Base-by-base conservation (phyloP, 2,329 filamentous ascomycete genomes). In the Teratosphaeria zuluensis region DNA sequence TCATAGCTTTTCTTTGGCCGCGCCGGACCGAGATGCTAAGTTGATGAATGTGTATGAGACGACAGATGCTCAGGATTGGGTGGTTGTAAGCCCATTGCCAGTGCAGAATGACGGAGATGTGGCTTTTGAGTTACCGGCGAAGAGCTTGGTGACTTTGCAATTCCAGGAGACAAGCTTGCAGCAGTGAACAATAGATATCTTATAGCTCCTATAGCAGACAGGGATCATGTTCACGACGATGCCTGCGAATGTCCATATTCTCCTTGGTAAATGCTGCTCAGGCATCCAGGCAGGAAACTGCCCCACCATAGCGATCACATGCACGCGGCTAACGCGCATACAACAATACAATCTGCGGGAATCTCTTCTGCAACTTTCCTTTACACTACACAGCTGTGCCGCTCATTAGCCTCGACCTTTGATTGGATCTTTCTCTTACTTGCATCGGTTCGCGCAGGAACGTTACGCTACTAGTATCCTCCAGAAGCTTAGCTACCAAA, bases 41-140 rank as follows among this genome's bases (percentile, higher is more conserved):
- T n/a, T 62, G 55, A 14, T 16, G 12, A 54, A 53, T 8, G 48
- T 53, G 14, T 58, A 58, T 14, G 51, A 60, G 33, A 62, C 60
- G 8, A 60, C 58, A 35, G 33, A 56, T 19, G 11, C 21, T 24
- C 30, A 42, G 24, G 54, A 62, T 24, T 58, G 19, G 19, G 7
- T 31, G 28, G 24, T 30, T n/a, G 52, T 53, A 12, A 53, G 52
- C 32, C 52, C 28, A 14, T 35, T 53, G 32, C 28, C 52, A 53
- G 19, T 14, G 28, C 12, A 30, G 32, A n/a, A 14, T 8, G 28
- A 53, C 19, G 52, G 52, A n/a, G 14, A 5, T 35, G 32, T 53
- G 28, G 16, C 12, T 19, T 12, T 53, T 19, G 52, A 53, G 2
- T 21, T 53, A 35, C 52, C 52, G 19, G 52, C 52, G 52, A 31